Evolutionary conservation across 768 basidiomycete genomes (phyloP), one percentile per base, ranked within the genome.

Genomic region (Lactifluus subvellereus): DNA sequence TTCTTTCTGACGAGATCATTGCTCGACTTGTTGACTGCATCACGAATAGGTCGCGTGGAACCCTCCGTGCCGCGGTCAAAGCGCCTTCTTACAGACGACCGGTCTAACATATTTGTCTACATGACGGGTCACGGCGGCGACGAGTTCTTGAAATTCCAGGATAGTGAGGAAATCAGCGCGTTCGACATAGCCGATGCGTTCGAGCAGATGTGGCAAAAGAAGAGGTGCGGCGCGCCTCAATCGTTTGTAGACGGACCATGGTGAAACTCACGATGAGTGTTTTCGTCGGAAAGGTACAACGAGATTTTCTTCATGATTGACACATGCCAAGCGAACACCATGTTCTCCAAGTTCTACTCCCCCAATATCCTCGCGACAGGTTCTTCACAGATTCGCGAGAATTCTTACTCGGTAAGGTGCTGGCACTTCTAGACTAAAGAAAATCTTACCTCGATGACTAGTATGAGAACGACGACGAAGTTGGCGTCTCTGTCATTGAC

Each of bases 51-150:
- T 37, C 88, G 96, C 10, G 83, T 93, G 64, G 86, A 90, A 22
- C 79, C 86, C 1, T 89, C 91, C 2, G 82, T 93, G 2, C 95
- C 96, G 4, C 87, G 93, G 9, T 93, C 91, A 0, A 98, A 99
- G 70, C 88, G 96, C 16, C 82, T 99, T 3, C 78, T 97, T 45
- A 88, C 92, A 0, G 95, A 99, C 69, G 88, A 92, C 60, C 79
- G 85, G 33, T 94, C 91, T 6, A 98, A 98, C 70, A 80, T 99
- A 64, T 98, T 98, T 71, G 85, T 99, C 20, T 98, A 97, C 74
- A 91, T 98, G 92, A 96, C 97, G 0, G 97, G 97, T 0, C 97
- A 98, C 69, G 97, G 97, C 13, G 97, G 97, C 0, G 90, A 96
- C 69, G 97, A 97, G 74, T 99, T 98, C 73, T 84, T 99, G 71